Evolutionary conservation across 2,329 filamentous ascomycete species (phyloP), one percentile per base, ranked within the genome.

Genomic region (Beauveria caledonica): DNA sequence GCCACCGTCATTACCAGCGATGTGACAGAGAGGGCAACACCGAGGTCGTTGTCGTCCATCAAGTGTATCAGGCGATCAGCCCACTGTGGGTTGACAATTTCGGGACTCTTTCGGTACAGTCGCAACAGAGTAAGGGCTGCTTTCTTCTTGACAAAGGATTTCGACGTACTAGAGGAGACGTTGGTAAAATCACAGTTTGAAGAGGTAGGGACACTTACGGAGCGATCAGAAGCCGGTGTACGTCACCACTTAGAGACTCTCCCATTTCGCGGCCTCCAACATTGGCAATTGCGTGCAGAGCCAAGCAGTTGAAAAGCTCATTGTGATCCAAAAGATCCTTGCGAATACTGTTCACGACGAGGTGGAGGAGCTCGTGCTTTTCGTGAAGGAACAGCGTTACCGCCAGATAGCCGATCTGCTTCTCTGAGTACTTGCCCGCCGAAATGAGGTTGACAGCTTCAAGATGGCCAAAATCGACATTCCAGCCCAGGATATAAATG

Each of bases 141-240:
- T 80, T 99, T 99, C 78, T 99, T 99, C 82, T 99, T 99, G 62
- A 99, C 94, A 67, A 99, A 99, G 0, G 94, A 87, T 75, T 97
- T 99, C 1, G 93, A 97, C 8, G 79, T 80, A 51, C 78, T 79
- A 62, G 6, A 60, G 23, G 25, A 5, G 52, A 58, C 64, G 25
- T 61, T 19, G 62, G 55, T 27, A 11, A 27, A 9, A 11, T 9
- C 13, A 4, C 2, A 27, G 1, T 5, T 44, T 44, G 5, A 21
- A 9, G 13, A 65, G 23, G 23, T 19, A 13, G 17, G 36, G 4
- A 52, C 50, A 81, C 89, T 70, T 80, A 95, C 89, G 94, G 94
- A 62, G 93, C 96, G 66, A 99, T 97, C 63, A 99, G 77, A 53
- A 99, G 81, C 67, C 92, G 84, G 73, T 99, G 94, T 36, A 99